These are phyloP conservation scores for Epichloe brachyelytri DNA, from an alignment of 2,329 filamentous ascomycete genomes.

Conservation along the genomic window DNA sequence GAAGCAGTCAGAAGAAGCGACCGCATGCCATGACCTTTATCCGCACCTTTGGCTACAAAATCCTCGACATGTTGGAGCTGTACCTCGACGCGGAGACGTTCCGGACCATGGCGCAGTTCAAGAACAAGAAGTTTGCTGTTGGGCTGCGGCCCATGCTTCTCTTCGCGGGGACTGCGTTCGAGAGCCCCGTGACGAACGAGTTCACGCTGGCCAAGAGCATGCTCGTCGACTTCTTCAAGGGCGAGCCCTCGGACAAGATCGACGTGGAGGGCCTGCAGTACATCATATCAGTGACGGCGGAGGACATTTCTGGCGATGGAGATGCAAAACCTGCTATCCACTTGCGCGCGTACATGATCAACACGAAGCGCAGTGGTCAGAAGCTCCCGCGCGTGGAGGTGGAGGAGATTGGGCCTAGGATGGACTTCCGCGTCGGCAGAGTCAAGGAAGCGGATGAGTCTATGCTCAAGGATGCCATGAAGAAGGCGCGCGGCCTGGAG, in stretches of 20 bases:
- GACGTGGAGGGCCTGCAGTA: conserved; percentile 95
- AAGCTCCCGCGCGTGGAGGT: conserved; percentile 82
- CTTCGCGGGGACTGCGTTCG: conserved; percentile 83
- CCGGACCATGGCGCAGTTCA: conserved; percentile 61
- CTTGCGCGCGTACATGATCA: conserved; percentile 73
- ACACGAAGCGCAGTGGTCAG: conserved; percentile 76
- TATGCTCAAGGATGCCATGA: conserved; percentile 81
- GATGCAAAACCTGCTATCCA: conserved; percentile 44
- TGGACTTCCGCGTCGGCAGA: conserved; percentile 82
- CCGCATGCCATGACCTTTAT: conserved; percentile 77
- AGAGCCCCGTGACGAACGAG: conserved; percentile 63
- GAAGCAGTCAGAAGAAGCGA: conserved; percentile 83
- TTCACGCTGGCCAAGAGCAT: conserved; percentile 81
- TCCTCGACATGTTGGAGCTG: conserved; percentile 91
- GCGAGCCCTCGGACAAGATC: conserved; percentile 60
- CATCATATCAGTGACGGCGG: conserved; percentile 67
- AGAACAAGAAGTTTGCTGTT: conserved; percentile 59
- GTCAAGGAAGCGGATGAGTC: conserved; percentile 64
- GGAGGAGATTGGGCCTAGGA: conserved; percentile 87
- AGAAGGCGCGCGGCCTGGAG: conserved; percentile 63
- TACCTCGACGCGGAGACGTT: conserved; percentile 65
- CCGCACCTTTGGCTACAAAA: conserved; percentile 72
- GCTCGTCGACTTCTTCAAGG: conserved; percentile 83
- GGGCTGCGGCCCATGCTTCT: conserved; percentile 80
- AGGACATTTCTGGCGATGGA: conserved; percentile 38